Base-by-base conservation (phyloP, 768 basidiomycete genomes). In the Daedaleopsis nitida region DNA sequence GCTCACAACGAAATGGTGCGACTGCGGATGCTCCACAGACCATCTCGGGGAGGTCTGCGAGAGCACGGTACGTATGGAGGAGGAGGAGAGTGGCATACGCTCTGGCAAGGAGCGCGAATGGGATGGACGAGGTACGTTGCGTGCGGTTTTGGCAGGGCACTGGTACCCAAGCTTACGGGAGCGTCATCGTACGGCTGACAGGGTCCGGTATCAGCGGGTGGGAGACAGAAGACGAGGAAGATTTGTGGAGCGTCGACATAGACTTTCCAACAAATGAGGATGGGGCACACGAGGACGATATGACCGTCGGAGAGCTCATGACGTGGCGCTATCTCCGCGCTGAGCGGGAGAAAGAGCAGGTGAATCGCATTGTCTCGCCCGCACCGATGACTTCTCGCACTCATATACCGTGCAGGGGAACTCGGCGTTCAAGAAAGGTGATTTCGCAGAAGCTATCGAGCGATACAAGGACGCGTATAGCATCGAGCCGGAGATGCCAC, bases 21-120 rank as follows among this genome's bases (percentile, higher is more conserved):
- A 89, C 60, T 91, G 89, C 73, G 89, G 89, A 1, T 91, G 89
- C 69, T 89, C 88, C 51, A 89, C 89, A 27, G 89, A 89, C 69
- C 88, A 90, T 68, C 75, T 91, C 13, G 86, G 87, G 1, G 88
- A 90, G 70, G 89, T 91, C 16, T 90, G 89, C 63, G 89, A 90
- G 75, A 79, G 80, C 58, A 87, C 87, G 9, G 88, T 89, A 35
- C 72, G 87, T 51, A 84, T 87, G 69, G 88, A 88, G 32, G 89
- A 89, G 66, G 83, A 84, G 65, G 85, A 84, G 58, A 81, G 77
- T 43, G 79, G 84, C 1, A 78, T 83, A 0, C 70, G 86, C 39
- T 73, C 80, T 0, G 89, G 89, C 7, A 91, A 91, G 68, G 84
- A 86, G 67, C 75, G 86, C 50, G 89, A 90, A 67, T 91, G 89